These are phyloP conservation scores for Prunus yedoensis DNA, from an alignment of 331 rosid species.

Conservation along the genomic window DNA sequence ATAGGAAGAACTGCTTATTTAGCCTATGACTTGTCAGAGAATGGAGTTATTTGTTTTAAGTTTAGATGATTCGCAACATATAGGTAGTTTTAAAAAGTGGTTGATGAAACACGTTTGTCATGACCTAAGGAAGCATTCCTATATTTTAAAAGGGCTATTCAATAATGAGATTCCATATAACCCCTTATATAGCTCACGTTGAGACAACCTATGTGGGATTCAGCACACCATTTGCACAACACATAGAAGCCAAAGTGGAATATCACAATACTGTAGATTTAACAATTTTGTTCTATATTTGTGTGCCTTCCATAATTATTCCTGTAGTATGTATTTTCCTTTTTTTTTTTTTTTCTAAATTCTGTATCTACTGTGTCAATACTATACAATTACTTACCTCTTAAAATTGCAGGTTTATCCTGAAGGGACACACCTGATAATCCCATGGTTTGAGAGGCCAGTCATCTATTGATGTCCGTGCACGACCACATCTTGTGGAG, in stretches of 20 bases:
- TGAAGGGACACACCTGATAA: conserved; percentile 85
- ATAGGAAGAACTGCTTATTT: neutral
- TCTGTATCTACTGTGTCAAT: neutral
- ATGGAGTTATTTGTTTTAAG: neutral
- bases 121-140: neutral
- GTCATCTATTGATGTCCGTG: conserved; percentile 89
- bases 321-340: conserved; percentile 2
- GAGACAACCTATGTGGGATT: neutral
- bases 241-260: neutral
- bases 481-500: conserved; percentile 70
- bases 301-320: neutral
- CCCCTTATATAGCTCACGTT: neutral
- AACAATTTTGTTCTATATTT: neutral
- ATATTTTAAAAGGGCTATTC: neutral
- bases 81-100: neutral
- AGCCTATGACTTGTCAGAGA: neutral
- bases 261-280: neutral
- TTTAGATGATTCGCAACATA: neutral
- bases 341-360: no score
- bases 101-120: neutral
- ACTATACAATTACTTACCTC: neutral
- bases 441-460: conserved; percentile 95
- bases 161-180: neutral
- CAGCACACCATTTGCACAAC: neutral
- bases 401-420: conserved; percentile 70